Evolutionary conservation across 371 early-diverging fungal genomes (phyloP).

Genomic region (Lichtheimia ramosa): DNA sequence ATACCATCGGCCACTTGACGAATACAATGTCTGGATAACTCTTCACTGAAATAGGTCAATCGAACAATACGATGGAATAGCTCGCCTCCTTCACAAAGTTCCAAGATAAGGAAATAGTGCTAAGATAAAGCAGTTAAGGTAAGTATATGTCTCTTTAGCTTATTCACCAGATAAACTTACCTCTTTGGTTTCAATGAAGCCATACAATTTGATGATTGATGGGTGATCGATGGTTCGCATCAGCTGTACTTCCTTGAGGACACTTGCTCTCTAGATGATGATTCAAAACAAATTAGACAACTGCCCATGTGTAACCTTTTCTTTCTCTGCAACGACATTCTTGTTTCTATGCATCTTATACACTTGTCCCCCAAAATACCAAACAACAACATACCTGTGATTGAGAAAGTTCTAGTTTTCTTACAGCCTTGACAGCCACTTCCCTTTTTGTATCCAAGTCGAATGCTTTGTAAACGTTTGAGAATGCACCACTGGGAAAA

Average conservation of each 20-base stretch:
- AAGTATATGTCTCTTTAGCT: background rate
- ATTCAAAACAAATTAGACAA: background rate
- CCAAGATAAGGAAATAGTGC: slow-evolving; percentile 78
- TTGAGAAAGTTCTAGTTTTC: slow-evolving; percentile 45
- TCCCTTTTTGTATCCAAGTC: slow-evolving; percentile 47
- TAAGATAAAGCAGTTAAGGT: slow-evolving; percentile 1
- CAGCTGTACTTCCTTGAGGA: slow-evolving; percentile 86
- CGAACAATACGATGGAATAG: slow-evolving; percentile 83
- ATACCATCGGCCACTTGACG: slow-evolving; percentile 89
- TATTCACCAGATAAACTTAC: slow-evolving; percentile 30
- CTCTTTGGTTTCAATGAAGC: slow-evolving; percentile 64
- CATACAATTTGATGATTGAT: slow-evolving; percentile 75
- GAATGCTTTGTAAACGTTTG: slow-evolving; percentile 72
- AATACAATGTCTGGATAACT: slow-evolving; percentile 78
- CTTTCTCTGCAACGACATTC: background rate
- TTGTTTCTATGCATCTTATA: background rate
- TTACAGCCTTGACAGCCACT: slow-evolving; percentile 78
- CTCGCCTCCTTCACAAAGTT: slow-evolving; percentile 86
- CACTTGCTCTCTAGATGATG: slow-evolving; percentile 62
- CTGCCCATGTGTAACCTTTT: background rate
- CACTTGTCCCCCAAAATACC: background rate
- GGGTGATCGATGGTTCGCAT: slow-evolving; percentile 78
- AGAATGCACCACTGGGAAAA: slow-evolving; percentile 71
- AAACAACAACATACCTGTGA: slow-evolving; percentile 13
- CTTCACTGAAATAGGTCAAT: slow-evolving; percentile 79